phyloP scores from a whole-genome alignment of 2,329 filamentous ascomycete genomes.

The Knoxdaviesia capensis region DNA sequence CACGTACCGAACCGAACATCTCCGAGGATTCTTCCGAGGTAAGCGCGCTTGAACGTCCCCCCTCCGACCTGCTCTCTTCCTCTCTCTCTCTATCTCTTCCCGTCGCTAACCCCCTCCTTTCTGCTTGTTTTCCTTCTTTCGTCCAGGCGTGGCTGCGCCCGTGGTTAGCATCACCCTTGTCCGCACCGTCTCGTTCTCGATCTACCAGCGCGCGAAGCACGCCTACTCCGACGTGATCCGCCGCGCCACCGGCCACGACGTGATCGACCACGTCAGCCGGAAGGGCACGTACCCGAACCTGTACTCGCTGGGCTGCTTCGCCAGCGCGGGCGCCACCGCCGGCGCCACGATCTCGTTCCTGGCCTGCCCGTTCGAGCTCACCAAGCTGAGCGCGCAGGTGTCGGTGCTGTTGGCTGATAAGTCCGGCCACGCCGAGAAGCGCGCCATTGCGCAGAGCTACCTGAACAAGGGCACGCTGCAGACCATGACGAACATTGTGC shows the following conservation, averaged over 20 bases:
- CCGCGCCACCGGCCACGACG: slow-evolving; percentile 45
- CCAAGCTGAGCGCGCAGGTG: slow-evolving; percentile 74
- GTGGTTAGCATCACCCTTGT: slow-evolving; percentile 61
- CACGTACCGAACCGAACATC: slow-evolving; percentile 55
- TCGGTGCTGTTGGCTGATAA: slow-evolving; percentile 50
- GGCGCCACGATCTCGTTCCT: slow-evolving; percentile 63
- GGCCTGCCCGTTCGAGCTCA: slow-evolving; percentile 74
- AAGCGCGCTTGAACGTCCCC: slow-evolving; percentile 9
- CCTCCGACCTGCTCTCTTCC: neutral
- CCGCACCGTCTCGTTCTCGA: slow-evolving; percentile 58
- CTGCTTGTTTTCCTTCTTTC: neutral
- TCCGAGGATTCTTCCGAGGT: slow-evolving; percentile 67
- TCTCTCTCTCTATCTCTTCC: neutral
- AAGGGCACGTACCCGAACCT: slow-evolving; percentile 51
- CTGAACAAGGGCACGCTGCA: slow-evolving; percentile 59
- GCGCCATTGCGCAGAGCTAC: slow-evolving; percentile 45
- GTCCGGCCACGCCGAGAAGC: slow-evolving; percentile 17
- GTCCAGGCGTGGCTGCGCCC: slow-evolving; percentile 53
- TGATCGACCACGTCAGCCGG: slow-evolving; percentile 51
- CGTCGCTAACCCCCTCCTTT: neutral
- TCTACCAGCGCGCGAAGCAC: slow-evolving; percentile 63
- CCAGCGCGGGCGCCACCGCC: slow-evolving; percentile 56
- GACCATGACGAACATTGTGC: slow-evolving; percentile 59
- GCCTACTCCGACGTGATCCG: slow-evolving; percentile 51
- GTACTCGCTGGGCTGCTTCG: slow-evolving; percentile 58